Conservation (phyloP, 768 basidiomycete species). For the Serendipita sp. region DNA sequence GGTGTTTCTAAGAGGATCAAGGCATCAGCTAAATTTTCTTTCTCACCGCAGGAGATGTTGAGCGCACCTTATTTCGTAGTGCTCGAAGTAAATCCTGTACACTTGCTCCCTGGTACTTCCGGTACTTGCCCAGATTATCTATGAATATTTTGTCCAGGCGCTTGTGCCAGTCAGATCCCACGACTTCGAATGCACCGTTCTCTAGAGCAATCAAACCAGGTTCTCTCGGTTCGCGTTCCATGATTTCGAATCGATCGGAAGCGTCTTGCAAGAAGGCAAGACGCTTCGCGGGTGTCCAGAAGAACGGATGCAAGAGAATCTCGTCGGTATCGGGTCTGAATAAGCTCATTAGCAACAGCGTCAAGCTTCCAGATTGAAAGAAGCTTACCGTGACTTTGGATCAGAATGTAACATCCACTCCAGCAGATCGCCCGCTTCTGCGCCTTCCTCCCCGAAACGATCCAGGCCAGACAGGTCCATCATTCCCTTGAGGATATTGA, state of each 20-base stretch:
- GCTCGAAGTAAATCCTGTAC: conserved; percentile 89
- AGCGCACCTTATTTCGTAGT: conserved; percentile 78
- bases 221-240: conserved; percentile 85
- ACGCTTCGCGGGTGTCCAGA: conserved; percentile 81
- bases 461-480: conserved; percentile 59
- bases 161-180: conserved; percentile 83
- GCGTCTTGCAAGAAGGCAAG: conserved; percentile 93
- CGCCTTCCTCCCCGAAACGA: conserved; percentile 80
- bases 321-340: conserved; percentile 71
- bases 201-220: conserved; percentile 62
- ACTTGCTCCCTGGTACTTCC: conserved; percentile 86
- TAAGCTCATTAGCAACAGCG: neutral
- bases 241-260: conserved; percentile 94
- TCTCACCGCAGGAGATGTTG: neutral
- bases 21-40: neutral
- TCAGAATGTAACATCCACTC: conserved; percentile 61
- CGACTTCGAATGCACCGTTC: conserved; percentile 45
- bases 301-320: conserved; percentile 88
- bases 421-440: conserved; percentile 79
- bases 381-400: conserved; percentile 51
- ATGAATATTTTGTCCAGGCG: conserved; percentile 79
- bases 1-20: conserved; percentile 57
- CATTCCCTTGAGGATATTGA: conserved; percentile 76
- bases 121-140: conserved; percentile 90
- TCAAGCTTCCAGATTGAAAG: neutral